These are phyloP conservation scores for Elongisporangium anandrum DNA, from an alignment of 352 stramenopile genomes.

Conservation along the genomic window DNA sequence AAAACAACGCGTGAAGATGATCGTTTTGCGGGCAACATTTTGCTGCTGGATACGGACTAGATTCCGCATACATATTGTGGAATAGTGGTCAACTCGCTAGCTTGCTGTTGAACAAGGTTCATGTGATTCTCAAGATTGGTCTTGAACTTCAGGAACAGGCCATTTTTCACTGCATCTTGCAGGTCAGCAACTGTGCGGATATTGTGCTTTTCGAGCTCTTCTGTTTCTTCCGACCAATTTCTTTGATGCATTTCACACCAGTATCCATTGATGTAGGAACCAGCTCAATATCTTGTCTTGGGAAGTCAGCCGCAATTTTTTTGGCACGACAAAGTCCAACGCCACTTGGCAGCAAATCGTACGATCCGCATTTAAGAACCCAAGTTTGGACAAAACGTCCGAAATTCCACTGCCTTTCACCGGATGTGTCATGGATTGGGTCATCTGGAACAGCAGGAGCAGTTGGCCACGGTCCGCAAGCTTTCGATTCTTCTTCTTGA, in stretches of 20 bases:
- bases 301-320: background rate
- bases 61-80: no score
- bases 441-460: no score
- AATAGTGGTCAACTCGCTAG: background rate
- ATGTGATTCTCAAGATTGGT: background rate
- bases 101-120: background rate
- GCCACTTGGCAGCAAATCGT: background rate
- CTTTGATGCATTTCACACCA: background rate
- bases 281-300: background rate
- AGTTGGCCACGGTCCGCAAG: no score
- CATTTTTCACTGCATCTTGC: background rate
- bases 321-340: background rate
- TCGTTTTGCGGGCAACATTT: no score
- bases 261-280: background rate
- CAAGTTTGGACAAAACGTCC: no score
- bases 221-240: background rate
- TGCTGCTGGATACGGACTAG: no score
- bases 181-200: background rate
- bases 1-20: no score
- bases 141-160: background rate
- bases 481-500: no score
- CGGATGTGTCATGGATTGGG: no score
- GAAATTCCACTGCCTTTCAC: no score
- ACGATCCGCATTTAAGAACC: background rate
- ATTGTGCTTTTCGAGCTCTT: background rate